Conservation (phyloP, 306 rosid species). For the Quercus gilva region DNA sequence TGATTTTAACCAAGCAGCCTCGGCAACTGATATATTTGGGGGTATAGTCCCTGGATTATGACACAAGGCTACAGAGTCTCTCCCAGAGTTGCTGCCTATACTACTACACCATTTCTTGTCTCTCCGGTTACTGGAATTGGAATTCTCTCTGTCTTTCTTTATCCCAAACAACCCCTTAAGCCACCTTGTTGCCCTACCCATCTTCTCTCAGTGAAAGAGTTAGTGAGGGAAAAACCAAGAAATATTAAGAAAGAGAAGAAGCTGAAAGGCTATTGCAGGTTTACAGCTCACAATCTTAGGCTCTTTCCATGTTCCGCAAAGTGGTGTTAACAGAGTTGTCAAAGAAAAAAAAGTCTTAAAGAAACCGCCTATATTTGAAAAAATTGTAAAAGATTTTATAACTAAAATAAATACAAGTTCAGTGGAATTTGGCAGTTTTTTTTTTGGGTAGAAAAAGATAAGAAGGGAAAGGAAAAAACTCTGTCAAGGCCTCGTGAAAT, state of each 20-base stretch:
- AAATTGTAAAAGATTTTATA: background rate
- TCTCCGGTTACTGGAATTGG: conserved; percentile 26
- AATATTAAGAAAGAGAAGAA: background rate
- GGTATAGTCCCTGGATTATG: conserved; percentile 75
- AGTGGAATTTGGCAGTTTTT: background rate
- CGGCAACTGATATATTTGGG: conserved; percentile 68
- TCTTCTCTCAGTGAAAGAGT: conserved; percentile 18
- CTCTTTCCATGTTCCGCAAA: conserved; percentile 41
- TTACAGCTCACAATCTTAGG: conserved; percentile 28
- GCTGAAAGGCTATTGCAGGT: background rate
- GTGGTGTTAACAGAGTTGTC: conserved; percentile 34
- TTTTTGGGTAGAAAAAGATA: background rate
- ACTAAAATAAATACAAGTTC: background rate
- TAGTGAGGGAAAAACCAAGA: conserved; percentile 4
- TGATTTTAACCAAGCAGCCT: conserved; percentile 77
- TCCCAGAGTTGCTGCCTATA: conserved; percentile 13
- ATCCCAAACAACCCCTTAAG: conserved; percentile 71
- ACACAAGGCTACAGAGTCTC: conserved; percentile 36
- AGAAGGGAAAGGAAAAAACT: background rate
- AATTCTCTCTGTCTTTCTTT: conserved; percentile 40
- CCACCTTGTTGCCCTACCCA: conserved; percentile 83
- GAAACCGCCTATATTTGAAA: background rate
- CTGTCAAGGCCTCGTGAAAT: conserved; percentile 44
- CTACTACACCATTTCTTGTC: conserved; percentile 19
- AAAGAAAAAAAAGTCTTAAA: conserved; percentile 22